phyloP scores from a whole-genome alignment of 2,329 filamentous ascomycete genomes.

The Zymoseptoria brevis region DNA sequence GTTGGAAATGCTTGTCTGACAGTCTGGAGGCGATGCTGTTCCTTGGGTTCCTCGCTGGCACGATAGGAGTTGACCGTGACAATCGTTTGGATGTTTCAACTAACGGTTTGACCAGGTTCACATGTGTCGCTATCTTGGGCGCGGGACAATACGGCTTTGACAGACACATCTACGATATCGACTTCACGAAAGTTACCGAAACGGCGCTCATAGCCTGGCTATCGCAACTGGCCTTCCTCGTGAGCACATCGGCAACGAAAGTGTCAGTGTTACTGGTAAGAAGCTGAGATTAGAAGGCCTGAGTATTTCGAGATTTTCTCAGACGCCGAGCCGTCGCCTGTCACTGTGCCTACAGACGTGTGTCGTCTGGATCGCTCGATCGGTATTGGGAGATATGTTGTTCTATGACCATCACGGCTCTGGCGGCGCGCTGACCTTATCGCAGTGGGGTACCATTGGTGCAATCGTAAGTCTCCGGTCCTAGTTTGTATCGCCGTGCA shows the following conservation, averaged over 20 bases:
- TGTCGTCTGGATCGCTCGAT: conserved; percentile 27
- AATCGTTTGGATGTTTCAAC: no score
- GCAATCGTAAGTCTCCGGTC: conserved; percentile 27
- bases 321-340: no score
- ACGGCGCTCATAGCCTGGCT: conserved; percentile 27
- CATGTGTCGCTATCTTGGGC: conserved; percentile 15
- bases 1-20: background rate
- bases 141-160: conserved; percentile 24
- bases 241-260: conserved; percentile 29
- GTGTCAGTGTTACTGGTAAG: conserved; percentile 27
- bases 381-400: conserved; percentile 21
- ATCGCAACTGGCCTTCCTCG: conserved; percentile 27
- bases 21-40: conserved; percentile 14
- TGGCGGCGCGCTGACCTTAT: background rate
- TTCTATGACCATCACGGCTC: background rate
- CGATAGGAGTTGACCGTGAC: conserved; percentile 2
- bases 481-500: no score
- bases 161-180: conserved; percentile 32
- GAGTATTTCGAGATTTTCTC: conserved; percentile 18
- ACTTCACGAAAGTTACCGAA: conserved; percentile 9
- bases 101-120: conserved; percentile 7
- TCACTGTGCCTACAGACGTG: no score
- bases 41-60: conserved; percentile 14
- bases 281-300: no score
- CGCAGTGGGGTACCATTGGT: conserved; percentile 25